Conservation (phyloP, 768 basidiomycete genomes). For the Suillus paluster region DNA sequence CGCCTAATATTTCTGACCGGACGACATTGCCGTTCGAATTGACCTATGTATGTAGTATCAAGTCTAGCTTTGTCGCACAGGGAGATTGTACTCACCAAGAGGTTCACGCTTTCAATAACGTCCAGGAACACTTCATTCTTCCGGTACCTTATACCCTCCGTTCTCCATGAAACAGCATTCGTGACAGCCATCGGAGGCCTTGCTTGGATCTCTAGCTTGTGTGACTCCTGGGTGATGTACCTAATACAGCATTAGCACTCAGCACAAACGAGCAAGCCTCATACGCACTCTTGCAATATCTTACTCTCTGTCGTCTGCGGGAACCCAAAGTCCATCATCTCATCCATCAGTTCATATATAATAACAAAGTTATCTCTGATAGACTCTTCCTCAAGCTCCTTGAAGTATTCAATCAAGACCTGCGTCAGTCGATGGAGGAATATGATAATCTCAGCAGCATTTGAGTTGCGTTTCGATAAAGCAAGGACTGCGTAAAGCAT, state of each 20-base stretch:
- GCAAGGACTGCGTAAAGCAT: conserved; percentile 74
- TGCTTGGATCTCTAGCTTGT: conserved; percentile 93
- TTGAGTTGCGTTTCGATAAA: conserved; percentile 92
- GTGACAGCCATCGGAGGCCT: conserved; percentile 97
- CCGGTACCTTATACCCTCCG: conserved; percentile 94
- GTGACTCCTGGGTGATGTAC: conserved; percentile 98
- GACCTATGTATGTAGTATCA: conserved; percentile 56
- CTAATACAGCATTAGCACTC: conserved; percentile 38
- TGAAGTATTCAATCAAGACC: conserved; percentile 98
- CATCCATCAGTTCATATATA: conserved; percentile 97
- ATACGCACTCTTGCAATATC: conserved; percentile 86
- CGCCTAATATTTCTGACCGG: conserved; percentile 96
- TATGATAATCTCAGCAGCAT: conserved; percentile 94
- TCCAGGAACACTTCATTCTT: conserved; percentile 99
- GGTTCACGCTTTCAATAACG: conserved; percentile 96
- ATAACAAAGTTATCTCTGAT: conserved; percentile 99
- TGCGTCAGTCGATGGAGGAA: conserved; percentile 93
- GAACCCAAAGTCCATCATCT: conserved; percentile 99
- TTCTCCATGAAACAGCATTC: conserved; percentile 98
- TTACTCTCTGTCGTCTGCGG: conserved; percentile 99
- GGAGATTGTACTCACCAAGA: conserved; percentile 66
- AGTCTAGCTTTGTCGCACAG: background rate
- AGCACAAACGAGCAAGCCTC: background rate
- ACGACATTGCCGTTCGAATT: conserved; percentile 98
- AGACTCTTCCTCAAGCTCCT: conserved; percentile 98